These are phyloP conservation scores for Candida sphagnicola DNA, from an alignment of 805 yeast species.

Conservation along the genomic window DNA sequence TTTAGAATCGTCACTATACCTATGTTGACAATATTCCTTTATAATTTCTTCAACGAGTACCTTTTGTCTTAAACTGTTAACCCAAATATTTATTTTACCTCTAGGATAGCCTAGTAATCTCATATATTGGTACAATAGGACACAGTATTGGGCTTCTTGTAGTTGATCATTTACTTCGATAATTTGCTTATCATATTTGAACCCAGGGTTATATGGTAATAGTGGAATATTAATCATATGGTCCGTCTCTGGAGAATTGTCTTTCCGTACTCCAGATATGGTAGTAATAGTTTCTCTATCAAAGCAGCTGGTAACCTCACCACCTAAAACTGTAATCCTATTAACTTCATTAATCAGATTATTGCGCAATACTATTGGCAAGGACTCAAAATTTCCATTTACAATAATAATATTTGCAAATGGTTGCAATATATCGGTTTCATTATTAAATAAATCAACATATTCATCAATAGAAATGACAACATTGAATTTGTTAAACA, in stretches of 20 bases:
- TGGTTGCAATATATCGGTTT: neutral
- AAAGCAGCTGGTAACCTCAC: neutral
- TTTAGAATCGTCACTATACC: slow-evolving; percentile 3
- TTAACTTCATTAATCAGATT: neutral
- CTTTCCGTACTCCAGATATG: neutral
- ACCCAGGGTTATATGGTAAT: slow-evolving; percentile 29
- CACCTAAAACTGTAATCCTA: neutral
- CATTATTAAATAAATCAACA: neutral
- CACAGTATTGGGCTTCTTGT: slow-evolving; percentile 22
- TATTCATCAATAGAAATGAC: slow-evolving; percentile 3
- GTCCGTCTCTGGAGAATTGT: neutral
- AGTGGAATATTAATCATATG: neutral
- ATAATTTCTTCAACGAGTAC: slow-evolving; percentile 40
- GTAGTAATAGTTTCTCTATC: neutral
- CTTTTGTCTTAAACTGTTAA: slow-evolving; percentile 38
- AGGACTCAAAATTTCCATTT: neutral
- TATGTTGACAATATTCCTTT: slow-evolving; percentile 4
- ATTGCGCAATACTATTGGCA: neutral
- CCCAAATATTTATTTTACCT: slow-evolving; percentile 35
- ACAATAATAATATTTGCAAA: slow-evolving; percentile 1
- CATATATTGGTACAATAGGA: slow-evolving; percentile 44
- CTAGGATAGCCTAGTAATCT: slow-evolving; percentile 39
- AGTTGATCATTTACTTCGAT: slow-evolving; percentile 7
- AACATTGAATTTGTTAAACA: slow-evolving; percentile 3
- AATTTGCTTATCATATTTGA: slow-evolving; percentile 15